Percentiles rank a stretch among this genome's conserved stretches.
Conservation (phyloP, 2,329 filamentous ascomycete genomes). For the Biscogniauxia sp. region DNA sequence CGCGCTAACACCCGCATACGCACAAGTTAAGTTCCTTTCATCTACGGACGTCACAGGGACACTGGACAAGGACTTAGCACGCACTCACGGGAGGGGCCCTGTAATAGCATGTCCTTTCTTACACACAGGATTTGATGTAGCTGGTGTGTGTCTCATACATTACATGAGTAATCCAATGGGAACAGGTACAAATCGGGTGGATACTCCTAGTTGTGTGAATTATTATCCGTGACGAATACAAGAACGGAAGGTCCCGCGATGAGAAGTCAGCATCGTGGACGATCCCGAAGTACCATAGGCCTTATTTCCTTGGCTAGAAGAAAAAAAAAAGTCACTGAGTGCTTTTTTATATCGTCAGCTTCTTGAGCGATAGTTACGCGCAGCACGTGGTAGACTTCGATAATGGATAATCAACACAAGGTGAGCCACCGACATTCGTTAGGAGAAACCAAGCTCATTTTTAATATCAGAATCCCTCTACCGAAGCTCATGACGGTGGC, state of each 20-base stretch:
- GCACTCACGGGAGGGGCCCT: neutral
- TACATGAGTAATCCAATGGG: neutral
- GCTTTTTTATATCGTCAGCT: neutral
- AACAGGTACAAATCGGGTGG: neutral
- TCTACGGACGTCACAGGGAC: neutral
- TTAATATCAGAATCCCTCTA: constrained; percentile 11
- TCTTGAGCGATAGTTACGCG: neutral
- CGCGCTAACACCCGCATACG: neutral
- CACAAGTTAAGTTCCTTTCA: neutral
- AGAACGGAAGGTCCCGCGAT: neutral
- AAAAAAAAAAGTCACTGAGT: neutral
- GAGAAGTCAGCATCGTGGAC: neutral
- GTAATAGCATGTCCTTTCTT: neutral
- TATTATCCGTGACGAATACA: neutral
- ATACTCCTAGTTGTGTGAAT: neutral
- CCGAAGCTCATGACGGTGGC: constrained; percentile 10
- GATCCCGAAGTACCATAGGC: neutral
- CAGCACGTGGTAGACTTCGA: neutral
- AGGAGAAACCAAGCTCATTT: constrained; percentile 3
- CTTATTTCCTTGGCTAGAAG: neutral
- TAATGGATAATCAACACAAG: constrained; percentile 5
- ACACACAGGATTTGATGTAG: neutral
- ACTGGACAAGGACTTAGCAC: neutral
- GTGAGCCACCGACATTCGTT: constrained; percentile 10
- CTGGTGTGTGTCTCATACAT: neutral